Evolutionary conservation across 345 rosid genomes (phyloP).

Genomic region (Noccaea caerulescens): DNA sequence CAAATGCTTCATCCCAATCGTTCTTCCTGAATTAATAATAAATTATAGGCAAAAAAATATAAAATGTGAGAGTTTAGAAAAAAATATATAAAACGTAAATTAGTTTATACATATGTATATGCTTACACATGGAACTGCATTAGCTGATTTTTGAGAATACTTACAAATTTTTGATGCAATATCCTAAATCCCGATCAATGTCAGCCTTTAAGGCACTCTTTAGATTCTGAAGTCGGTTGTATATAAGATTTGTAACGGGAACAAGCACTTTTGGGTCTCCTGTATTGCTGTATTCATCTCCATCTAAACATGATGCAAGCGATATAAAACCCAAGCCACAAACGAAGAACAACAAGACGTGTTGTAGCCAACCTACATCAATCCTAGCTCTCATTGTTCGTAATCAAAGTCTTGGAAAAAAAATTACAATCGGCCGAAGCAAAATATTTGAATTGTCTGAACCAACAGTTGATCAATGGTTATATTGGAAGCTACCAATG

Average conservation of each 20-base stretch:
- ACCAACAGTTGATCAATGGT: constrained; percentile 44
- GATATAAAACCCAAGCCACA: constrained; percentile 45
- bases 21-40: constrained; percentile 53
- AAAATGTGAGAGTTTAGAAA: neutral
- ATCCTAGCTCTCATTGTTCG: constrained; percentile 43
- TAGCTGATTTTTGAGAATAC: constrained; percentile 28
- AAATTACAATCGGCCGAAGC: constrained; percentile 30
- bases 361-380: constrained; percentile 40
- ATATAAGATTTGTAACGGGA: constrained; percentile 55
- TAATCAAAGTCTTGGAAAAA: constrained; percentile 14
- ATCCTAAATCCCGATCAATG: constrained; percentile 50
- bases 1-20: constrained; percentile 82
- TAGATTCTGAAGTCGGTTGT: constrained; percentile 62
- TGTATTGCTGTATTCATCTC: constrained; percentile 64
- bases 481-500: constrained; percentile 15
- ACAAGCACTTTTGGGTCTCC: constrained; percentile 57
- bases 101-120: neutral
- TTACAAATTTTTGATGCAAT: constrained; percentile 78
- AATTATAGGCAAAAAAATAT: neutral
- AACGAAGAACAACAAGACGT: constrained; percentile 43
- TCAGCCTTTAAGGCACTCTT: constrained; percentile 49
- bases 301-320: constrained; percentile 47
- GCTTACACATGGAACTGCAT: neutral
- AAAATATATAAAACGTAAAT: neutral
- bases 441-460: constrained; percentile 20